These are phyloP conservation scores for Nakazawaea wyomingensis DNA, from an alignment of 805 yeast genomes.

Conservation along the genomic window DNA sequence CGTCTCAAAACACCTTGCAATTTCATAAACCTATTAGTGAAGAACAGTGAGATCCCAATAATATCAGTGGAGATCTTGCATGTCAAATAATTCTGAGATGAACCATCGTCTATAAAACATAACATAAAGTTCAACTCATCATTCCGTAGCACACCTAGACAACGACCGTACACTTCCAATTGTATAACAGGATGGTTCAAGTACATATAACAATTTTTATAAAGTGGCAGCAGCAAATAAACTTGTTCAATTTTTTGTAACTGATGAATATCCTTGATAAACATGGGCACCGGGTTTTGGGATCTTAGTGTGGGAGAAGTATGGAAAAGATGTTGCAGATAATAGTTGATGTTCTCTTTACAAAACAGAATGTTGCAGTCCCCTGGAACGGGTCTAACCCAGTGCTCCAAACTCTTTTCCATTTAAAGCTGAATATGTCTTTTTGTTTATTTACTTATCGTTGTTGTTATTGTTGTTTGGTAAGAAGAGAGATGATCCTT, in stretches of 20 bases:
- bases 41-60: background rate
- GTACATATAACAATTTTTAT: background rate
- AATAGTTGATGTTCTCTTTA: background rate
- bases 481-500: too few species aligned
- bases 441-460: background rate
- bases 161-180: constrained; percentile 5
- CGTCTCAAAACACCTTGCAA: constrained; percentile 2
- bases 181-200: constrained; percentile 5
- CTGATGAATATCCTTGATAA: constrained; percentile 1
- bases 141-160: constrained; percentile 1
- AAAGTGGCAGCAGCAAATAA: background rate
- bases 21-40: background rate
- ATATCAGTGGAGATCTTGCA: background rate
- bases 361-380: constrained; percentile 3
- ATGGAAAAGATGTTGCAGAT: constrained; percentile 6
- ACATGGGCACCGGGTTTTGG: background rate
- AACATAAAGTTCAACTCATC: background rate
- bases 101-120: constrained; percentile 9
- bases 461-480: background rate
- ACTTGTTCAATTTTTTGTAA: constrained; percentile 4
- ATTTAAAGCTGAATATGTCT: background rate
- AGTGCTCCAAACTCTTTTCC: background rate
- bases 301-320: background rate
- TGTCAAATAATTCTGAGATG: constrained; percentile 5
- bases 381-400: background rate